These are phyloP conservation scores for Megacollybia platyphylla DNA, from an alignment of 1,284 basidiomycete species.

Conservation along the genomic window DNA sequence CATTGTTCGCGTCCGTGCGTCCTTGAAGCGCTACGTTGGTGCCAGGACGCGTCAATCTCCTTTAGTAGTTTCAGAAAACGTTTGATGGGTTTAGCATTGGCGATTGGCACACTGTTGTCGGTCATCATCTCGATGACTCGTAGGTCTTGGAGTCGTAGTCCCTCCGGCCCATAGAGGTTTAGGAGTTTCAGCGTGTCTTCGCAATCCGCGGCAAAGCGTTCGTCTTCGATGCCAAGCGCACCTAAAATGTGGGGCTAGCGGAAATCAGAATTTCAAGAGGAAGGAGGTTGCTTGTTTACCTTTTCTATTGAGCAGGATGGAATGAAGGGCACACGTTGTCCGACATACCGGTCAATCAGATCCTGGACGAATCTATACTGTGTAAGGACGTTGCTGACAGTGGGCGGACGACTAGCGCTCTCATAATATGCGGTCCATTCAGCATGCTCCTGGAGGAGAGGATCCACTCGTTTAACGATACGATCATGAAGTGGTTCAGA, in stretches of 20 bases:
- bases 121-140: constrained; percentile 36
- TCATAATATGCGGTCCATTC: constrained; percentile 28
- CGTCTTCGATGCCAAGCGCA: constrained; percentile 31
- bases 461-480: constrained; percentile 24
- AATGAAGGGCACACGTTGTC: constrained; percentile 10
- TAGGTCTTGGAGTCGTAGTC: constrained; percentile 32
- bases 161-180: constrained; percentile 41
- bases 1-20: too few relatives aligned
- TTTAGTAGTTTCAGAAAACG: constrained; percentile 34
- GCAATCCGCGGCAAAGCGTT: constrained; percentile 33
- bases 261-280: constrained; percentile 1
- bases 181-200: constrained; percentile 38
- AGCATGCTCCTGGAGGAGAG: constrained; percentile 23
- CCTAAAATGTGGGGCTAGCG: constrained; percentile 34
- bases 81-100: constrained; percentile 30
- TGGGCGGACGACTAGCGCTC: constrained; percentile 23
- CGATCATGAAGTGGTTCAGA: constrained; percentile 20
- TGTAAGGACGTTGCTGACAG: constrained; percentile 26
- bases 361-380: constrained; percentile 34
- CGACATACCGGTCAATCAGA: constrained; percentile 26
- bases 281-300: constrained; percentile 14
- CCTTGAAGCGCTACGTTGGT: too few relatives aligned
- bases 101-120: constrained; percentile 22
- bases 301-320: constrained; percentile 10
- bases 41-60: constrained; percentile 21